Percentiles rank a stretch among this genome's conserved stretches.
Evolutionary conservation across 495 filamentous ascomycete genomes (phyloP).

Genomic region (Staphylotrichum tortipilum): DNA sequence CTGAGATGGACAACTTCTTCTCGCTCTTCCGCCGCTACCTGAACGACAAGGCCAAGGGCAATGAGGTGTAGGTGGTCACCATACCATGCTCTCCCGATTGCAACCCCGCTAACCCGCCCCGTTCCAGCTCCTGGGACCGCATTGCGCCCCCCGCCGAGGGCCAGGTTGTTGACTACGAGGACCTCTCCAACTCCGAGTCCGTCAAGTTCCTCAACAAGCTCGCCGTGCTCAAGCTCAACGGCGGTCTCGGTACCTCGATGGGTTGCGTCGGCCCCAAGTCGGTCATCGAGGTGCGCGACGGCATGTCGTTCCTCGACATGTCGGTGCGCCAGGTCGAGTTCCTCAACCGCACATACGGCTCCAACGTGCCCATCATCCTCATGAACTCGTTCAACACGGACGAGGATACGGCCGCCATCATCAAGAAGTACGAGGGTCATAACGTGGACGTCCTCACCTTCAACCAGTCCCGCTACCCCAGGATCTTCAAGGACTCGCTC

Average conservation of each 20-base stretch:
- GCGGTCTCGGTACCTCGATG: constrained; percentile 99
- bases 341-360: constrained; percentile 93
- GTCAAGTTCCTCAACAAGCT: constrained; percentile 94
- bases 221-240: constrained; percentile 97
- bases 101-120: constrained; percentile 16
- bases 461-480: constrained; percentile 98
- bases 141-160: constrained; percentile 84
- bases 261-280: constrained; percentile 99
- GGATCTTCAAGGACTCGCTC: constrained; percentile 95
- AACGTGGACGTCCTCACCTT: constrained; percentile 99
- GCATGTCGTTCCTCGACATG: constrained; percentile 99
- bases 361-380: constrained; percentile 96
- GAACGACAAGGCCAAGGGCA: constrained; percentile 98
- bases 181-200: constrained; percentile 74
- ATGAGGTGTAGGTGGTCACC: constrained; percentile 52
- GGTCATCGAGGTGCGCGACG: constrained; percentile 98
- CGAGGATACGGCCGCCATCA: constrained; percentile 95
- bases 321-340: constrained; percentile 99
- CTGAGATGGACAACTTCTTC: constrained; percentile 99
- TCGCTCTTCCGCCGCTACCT: constrained; percentile 95
- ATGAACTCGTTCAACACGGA: constrained; percentile 99
- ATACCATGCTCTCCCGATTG: background rate
- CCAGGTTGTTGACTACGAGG: constrained; percentile 90
- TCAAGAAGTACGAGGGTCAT: constrained; percentile 99
- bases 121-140: constrained; percentile 74